phyloP scores from a whole-genome alignment of 371 early-diverging fungal genomes.

The Actinomucor elegans region DNA sequence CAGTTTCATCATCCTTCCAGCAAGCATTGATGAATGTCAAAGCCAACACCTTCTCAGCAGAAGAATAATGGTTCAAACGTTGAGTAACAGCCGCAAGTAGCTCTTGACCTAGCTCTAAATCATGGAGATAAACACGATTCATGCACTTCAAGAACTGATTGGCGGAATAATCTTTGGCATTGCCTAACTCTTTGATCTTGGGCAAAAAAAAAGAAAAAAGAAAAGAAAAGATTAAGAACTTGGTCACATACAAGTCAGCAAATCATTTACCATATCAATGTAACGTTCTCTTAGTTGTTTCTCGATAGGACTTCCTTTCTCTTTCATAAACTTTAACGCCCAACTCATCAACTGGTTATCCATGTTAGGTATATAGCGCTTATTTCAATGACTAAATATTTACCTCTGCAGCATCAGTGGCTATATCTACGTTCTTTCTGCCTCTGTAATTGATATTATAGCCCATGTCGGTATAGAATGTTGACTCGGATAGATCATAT shows the following conservation, averaged over 20 bases:
- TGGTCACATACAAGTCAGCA: too few relatives aligned
- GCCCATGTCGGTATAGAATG: slow-evolving; percentile 42
- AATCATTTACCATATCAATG: too few relatives aligned
- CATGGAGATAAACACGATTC: slow-evolving; percentile 46
- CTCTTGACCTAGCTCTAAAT: slow-evolving; percentile 31
- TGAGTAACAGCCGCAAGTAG: slow-evolving; percentile 37
- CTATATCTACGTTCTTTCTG: slow-evolving; percentile 27
- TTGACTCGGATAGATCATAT: slow-evolving; percentile 40
- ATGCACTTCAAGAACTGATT: slow-evolving; percentile 28
- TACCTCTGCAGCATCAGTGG: slow-evolving; percentile 58
- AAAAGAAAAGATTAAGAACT: too few relatives aligned
- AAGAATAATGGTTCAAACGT: slow-evolving; percentile 34
- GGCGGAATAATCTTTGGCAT: not conserved
- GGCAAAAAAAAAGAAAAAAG: too few relatives aligned
- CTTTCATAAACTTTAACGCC: slow-evolving; percentile 37
- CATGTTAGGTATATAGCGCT: too few relatives aligned
- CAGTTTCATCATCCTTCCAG: slow-evolving; percentile 42
- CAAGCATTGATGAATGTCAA: slow-evolving; percentile 58
- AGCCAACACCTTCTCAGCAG: slow-evolving; percentile 38
- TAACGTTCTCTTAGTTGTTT: too few relatives aligned
- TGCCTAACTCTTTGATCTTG: not conserved
- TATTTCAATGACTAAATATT: not conserved
- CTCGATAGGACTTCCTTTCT: not conserved
- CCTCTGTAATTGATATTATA: slow-evolving; percentile 37
- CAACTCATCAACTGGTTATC: slow-evolving; percentile 48